Evolutionary conservation across 2,329 filamentous ascomycete species (phyloP).

Genomic region (Neopestalotiopsis clavispora): DNA sequence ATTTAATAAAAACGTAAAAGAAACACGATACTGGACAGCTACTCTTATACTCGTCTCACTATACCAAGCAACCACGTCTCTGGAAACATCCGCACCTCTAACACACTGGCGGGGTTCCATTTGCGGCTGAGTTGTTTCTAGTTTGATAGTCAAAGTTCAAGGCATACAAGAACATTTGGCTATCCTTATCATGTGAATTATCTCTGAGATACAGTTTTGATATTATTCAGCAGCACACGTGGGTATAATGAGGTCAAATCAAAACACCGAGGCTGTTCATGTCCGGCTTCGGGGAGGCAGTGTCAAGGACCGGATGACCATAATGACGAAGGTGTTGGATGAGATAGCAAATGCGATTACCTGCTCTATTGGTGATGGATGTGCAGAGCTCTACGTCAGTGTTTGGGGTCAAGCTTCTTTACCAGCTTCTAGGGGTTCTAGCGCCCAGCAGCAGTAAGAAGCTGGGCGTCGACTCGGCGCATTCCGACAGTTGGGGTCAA

Average conservation of each 20-base stretch:
- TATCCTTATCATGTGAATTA: neutral
- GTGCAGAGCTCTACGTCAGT: neutral
- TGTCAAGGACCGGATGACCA: neutral
- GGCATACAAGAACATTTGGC: conserved; percentile 1
- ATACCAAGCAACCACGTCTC: neutral
- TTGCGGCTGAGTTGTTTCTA: neutral
- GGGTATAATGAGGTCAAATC: neutral
- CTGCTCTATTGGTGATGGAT: neutral
- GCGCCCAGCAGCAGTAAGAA: neutral
- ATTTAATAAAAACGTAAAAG: neutral
- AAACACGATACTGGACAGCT: neutral
- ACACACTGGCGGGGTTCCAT: conserved; percentile 1
- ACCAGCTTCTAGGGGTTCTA: conserved; percentile 11
- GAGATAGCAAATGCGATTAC: too few species aligned
- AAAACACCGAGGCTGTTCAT: conserved; percentile 1
- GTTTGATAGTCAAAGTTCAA: neutral
- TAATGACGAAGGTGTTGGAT: neutral
- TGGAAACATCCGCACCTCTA: neutral
- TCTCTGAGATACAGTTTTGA: neutral
- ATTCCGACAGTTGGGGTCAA: neutral
- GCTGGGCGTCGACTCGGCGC: conserved; percentile 3
- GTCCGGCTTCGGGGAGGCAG: conserved; percentile 9
- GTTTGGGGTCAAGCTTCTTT: neutral
- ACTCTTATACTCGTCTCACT: neutral
- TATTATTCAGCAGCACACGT: neutral